These are phyloP conservation scores for Cytidiella melzeri DNA, from an alignment of 768 basidiomycete species.

Conservation along the genomic window DNA sequence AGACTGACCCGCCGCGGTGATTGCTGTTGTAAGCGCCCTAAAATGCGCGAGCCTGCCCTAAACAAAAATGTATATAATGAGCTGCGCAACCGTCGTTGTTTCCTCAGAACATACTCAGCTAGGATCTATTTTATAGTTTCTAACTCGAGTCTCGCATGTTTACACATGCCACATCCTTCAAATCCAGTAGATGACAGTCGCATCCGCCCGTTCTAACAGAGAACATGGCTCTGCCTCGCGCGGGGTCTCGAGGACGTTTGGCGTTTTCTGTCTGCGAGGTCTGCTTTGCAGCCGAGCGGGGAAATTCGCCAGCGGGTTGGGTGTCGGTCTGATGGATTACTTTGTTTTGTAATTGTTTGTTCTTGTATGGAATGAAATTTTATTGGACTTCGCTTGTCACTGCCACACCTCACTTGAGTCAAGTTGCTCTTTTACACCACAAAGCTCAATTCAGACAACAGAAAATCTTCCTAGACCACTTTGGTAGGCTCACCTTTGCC, in stretches of 20 bases:
- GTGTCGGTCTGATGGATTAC: conserved; percentile 38
- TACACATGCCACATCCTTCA: conserved; percentile 69
- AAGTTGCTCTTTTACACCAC: no score
- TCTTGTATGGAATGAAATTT: neutral
- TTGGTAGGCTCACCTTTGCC: no score
- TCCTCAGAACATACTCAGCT: conserved; percentile 72
- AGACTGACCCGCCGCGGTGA: no score
- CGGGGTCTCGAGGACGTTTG: conserved; percentile 63
- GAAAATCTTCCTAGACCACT: no score
- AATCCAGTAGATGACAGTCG: conserved; percentile 64
- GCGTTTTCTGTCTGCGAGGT: conserved; percentile 12
- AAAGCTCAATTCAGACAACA: no score
- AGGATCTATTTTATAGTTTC: conserved; percentile 79
- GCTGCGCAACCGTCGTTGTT: conserved; percentile 12
- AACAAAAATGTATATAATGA: conserved; percentile 14
- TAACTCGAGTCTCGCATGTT: conserved; percentile 77
- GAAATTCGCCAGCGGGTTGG: conserved; percentile 31
- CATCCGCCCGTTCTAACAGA: conserved; percentile 64
- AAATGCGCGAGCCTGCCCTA: conserved; percentile 13
- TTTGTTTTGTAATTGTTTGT: neutral
- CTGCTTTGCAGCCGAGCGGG: conserved; percentile 19
- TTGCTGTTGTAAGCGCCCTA: neutral
- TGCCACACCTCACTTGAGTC: no score
- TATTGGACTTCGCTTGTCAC: no score
- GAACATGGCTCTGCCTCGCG: conserved; percentile 37